Evolutionary conservation across 179 eudicot genomes (phyloP).

Genomic region (Pouteria campechiana): DNA sequence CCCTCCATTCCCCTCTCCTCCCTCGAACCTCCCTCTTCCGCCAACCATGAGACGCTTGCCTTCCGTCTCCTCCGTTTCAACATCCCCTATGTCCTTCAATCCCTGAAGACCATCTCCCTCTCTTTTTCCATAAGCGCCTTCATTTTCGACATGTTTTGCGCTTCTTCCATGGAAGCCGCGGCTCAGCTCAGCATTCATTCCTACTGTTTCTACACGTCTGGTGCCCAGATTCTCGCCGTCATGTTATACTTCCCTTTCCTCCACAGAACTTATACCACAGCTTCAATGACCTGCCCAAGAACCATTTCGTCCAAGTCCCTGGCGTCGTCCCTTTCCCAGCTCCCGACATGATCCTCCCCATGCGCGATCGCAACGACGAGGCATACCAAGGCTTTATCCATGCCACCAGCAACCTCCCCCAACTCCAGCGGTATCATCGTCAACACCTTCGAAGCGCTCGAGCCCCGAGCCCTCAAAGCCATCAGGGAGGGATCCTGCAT

Average conservation of each 20-base stretch:
- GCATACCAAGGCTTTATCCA: slow-evolving; percentile 17
- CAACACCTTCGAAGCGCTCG: slow-evolving; percentile 35
- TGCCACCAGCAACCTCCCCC: background rate
- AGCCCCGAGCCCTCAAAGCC: slow-evolving; percentile 15
- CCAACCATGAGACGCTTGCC: slow-evolving; percentile 6
- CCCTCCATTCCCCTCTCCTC: slow-evolving; percentile 15
- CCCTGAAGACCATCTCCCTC: slow-evolving; percentile 11
- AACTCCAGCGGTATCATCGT: slow-evolving; percentile 25
- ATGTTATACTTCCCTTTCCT: slow-evolving; percentile 11
- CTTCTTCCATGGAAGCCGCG: slow-evolving; percentile 7
- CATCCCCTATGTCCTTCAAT: slow-evolving; percentile 10
- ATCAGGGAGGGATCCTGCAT: slow-evolving; percentile 17
- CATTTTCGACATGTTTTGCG: slow-evolving; percentile 29
- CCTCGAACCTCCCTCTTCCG: background rate
- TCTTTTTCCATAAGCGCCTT: slow-evolving; percentile 12
- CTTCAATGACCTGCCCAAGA: slow-evolving; percentile 6
- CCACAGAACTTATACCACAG: background rate
- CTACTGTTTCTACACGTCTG: slow-evolving; percentile 14
- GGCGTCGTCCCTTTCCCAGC: slow-evolving; percentile 18
- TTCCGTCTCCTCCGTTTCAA: slow-evolving; percentile 16
- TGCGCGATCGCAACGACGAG: slow-evolving; percentile 7
- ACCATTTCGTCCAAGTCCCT: slow-evolving; percentile 6
- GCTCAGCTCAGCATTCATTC: slow-evolving; percentile 11
- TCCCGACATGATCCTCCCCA: slow-evolving; percentile 6
- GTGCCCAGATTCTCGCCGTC: slow-evolving; percentile 1